Percentiles rank a stretch among this genome's conserved stretches.
These are phyloP conservation scores for Dactylellina leptospora DNA, from an alignment of 2,329 filamentous ascomycete genomes.

Conservation along the genomic window DNA sequence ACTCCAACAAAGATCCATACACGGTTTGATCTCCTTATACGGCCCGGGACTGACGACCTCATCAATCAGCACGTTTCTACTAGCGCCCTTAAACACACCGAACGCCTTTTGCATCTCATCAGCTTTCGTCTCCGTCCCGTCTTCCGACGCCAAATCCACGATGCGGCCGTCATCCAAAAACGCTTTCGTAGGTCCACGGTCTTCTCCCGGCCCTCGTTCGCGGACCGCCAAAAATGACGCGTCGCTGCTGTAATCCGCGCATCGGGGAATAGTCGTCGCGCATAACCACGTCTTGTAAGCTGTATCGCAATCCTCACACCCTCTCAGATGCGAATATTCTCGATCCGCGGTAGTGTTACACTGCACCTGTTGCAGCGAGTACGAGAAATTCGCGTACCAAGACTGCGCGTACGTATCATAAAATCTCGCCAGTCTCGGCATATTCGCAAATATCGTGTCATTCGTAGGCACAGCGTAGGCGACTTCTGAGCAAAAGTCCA, in stretches of 20 bases:
- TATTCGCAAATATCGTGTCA: slow-evolving; percentile 69
- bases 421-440: slow-evolving; percentile 70
- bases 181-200: slow-evolving; percentile 33
- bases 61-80: slow-evolving; percentile 76
- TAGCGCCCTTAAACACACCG: slow-evolving; percentile 62
- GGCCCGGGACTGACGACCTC: slow-evolving; percentile 77
- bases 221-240: slow-evolving; percentile 71
- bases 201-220: slow-evolving; percentile 15
- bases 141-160: slow-evolving; percentile 48
- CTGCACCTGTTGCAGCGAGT: slow-evolving; percentile 81
- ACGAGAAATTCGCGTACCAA: slow-evolving; percentile 80
- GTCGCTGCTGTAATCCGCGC: slow-evolving; percentile 77
- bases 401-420: slow-evolving; percentile 79
- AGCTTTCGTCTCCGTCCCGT: slow-evolving; percentile 5
- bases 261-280: slow-evolving; percentile 89
- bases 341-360: slow-evolving; percentile 78
- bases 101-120: background rate
- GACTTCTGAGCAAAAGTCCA: slow-evolving; percentile 87
- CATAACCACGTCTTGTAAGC: slow-evolving; percentile 97
- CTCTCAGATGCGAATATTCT: slow-evolving; percentile 80
- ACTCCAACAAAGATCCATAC: slow-evolving; percentile 84
- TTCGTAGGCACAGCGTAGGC: slow-evolving; percentile 93
- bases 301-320: slow-evolving; percentile 76
- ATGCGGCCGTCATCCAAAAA: slow-evolving; percentile 44
- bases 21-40: slow-evolving; percentile 92